A percentile compares a stretch with the other conserved stretches of the same genome.
phyloP scores from a whole-genome alignment of 441 rosid species.

The Caryocar brasiliense region DNA sequence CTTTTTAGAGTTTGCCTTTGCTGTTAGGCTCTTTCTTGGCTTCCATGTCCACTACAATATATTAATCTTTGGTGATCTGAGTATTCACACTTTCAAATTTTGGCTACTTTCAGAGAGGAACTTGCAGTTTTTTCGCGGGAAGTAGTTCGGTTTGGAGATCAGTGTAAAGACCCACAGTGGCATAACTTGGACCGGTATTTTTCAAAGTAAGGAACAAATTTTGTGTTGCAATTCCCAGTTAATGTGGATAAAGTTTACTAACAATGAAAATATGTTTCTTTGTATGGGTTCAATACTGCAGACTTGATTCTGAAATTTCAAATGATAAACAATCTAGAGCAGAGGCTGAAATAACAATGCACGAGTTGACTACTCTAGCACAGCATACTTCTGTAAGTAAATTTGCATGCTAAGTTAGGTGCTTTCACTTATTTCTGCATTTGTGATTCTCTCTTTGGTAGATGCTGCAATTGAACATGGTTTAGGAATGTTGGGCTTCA shows the following conservation, averaged over 20 bases:
- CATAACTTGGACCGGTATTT: conserved; percentile 70
- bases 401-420: neutral
- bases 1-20: conserved; percentile 2
- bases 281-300: conserved; percentile 23
- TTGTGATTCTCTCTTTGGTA: neutral
- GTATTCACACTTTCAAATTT: too few relatives aligned
- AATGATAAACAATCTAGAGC: conserved; percentile 24
- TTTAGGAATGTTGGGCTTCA: neutral
- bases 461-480: conserved; percentile 5
- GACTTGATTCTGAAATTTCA: conserved; percentile 45
- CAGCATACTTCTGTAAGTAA: conserved; percentile 70
- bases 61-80: too few relatives aligned
- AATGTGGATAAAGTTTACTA: conserved; percentile 7
- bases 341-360: conserved; percentile 54
- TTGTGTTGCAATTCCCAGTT: neutral
- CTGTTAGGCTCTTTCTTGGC: neutral
- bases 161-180: conserved; percentile 84
- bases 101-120: conserved; percentile 53
- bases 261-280: conserved; percentile 7
- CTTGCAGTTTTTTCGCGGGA: conserved; percentile 60
- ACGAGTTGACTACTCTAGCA: conserved; percentile 56
- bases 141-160: conserved; percentile 77
- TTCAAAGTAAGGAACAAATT: conserved; percentile 38
- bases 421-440: neutral
- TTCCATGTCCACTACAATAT: neutral